Conservation (phyloP, 176 grass and related monocot genomes). For the Canna indica region DNA sequence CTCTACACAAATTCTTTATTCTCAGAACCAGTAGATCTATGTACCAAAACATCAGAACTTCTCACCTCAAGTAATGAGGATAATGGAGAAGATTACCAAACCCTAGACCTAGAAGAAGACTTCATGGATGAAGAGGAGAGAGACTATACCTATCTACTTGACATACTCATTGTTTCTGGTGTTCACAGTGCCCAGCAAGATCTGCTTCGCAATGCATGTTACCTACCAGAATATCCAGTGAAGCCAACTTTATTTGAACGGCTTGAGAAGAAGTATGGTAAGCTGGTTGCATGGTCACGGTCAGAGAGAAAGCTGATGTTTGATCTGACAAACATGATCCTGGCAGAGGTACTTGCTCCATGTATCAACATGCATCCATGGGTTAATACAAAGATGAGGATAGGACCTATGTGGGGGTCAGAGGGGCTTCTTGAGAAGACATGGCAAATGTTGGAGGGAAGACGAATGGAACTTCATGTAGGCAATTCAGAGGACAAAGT, state of each 20-base stretch:
- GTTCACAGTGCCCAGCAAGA: slow-evolving; percentile 39
- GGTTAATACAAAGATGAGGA: slow-evolving; percentile 26
- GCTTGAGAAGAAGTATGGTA: slow-evolving; percentile 64
- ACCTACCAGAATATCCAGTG: slow-evolving; percentile 38
- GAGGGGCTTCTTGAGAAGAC: slow-evolving; percentile 74
- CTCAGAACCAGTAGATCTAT: slow-evolving; percentile 18
- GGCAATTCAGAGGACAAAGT: slow-evolving; percentile 28
- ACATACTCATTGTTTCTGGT: slow-evolving; percentile 66
- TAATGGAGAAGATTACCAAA: slow-evolving; percentile 2
- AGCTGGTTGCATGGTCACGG: slow-evolving; percentile 35
- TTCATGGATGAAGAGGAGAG: slow-evolving; percentile 79
- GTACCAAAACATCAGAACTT: neutral
- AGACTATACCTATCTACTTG: slow-evolving; percentile 69
- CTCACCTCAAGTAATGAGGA: slow-evolving; percentile 13
- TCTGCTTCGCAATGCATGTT: slow-evolving; percentile 47
- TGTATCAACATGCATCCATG: slow-evolving; percentile 59
- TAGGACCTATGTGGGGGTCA: slow-evolving; percentile 55
- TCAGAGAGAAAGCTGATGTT: slow-evolving; percentile 72
- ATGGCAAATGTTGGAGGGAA: slow-evolving; percentile 31
- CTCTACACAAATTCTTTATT: slow-evolving; percentile 20
- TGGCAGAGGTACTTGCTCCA: slow-evolving; percentile 60
- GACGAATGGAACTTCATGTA: slow-evolving; percentile 19
- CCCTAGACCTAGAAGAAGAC: slow-evolving; percentile 38
- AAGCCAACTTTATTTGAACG: slow-evolving; percentile 38
- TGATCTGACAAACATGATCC: slow-evolving; percentile 56